Conservation (phyloP, 306 rosid genomes). For the Calophaca sinica region DNA sequence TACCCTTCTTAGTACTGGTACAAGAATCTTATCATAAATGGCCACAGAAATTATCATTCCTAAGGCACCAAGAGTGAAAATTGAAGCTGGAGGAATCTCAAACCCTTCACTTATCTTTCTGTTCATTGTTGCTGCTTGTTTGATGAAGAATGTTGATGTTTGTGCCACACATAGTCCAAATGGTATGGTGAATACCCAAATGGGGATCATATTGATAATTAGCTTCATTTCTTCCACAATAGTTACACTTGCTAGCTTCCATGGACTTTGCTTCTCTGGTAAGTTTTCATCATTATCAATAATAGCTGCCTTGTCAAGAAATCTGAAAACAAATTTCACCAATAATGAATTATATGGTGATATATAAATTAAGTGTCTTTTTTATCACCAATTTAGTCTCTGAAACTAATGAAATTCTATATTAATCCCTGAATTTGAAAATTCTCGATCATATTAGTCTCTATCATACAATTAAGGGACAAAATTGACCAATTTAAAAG, state of each 20-base stretch:
- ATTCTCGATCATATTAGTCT: no score
- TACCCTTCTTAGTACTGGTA: conserved; percentile 61
- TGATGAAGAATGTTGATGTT: conserved; percentile 83
- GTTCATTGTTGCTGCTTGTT: conserved; percentile 68
- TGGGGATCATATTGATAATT: conserved; percentile 80
- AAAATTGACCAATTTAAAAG: no score
- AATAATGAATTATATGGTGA: not conserved
- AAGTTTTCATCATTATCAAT: conserved; percentile 47
- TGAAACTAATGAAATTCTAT: no score
- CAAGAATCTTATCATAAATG: conserved; percentile 74
- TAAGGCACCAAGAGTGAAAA: conserved; percentile 63
- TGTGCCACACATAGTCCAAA: conserved; percentile 81
- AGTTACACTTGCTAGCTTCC: conserved; percentile 76
- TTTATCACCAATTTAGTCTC: no score
- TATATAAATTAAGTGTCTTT: not conserved
- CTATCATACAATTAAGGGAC: no score
- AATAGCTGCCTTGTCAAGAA: conserved; percentile 93
- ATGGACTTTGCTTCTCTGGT: conserved; percentile 63
- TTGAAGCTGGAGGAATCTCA: conserved; percentile 81
- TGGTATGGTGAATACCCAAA: conserved; percentile 80
- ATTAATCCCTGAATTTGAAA: no score
- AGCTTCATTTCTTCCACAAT: conserved; percentile 91
- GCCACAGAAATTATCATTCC: conserved; percentile 81
- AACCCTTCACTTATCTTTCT: conserved; percentile 54
- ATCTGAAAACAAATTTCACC: conserved; percentile 52